Evolutionary conservation across 441 rosid genomes (phyloP), one percentile per base, ranked within the genome.

Genomic region (Pelargonium cotyledonis): DNA sequence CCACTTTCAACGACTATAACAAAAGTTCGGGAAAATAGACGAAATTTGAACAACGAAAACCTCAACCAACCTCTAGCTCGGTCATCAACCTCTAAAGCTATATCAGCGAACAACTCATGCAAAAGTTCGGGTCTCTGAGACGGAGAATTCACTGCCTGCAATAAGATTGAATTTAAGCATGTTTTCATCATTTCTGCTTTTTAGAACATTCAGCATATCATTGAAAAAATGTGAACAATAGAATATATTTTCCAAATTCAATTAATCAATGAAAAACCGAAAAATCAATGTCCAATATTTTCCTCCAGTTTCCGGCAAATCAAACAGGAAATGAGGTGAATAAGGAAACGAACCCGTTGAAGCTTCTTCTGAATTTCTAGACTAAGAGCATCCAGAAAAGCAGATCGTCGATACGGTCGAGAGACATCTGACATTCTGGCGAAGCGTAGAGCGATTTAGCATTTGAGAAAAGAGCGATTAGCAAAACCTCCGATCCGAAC

Each of bases 61-160:
- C 49, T 26, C 10, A 70, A 70, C 78, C 74, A 35, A 95, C 99
- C 97, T 86, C 78, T 89, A 53, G 99, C 97, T 63, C 89, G 89
- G 21, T 92, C 92, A 79, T 95, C 99, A 15, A 95, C 91, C 84
- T 92, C 96, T 63, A 95, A 78, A 77, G 99, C 98, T 72, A 92
- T 82, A 72, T 92, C 99, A 23, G 99, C 96, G 70, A 95, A 92
- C 75, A 95, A 77, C 71, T 88, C 95, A 64, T 89, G 98, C 72
- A 92, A 81, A 77, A 90, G 78, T 78, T 90, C 85, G 65, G 89
- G 91, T 70, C 95, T 86, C 82, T 85, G 97, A 60, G 96, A 77
- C 21, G 95, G 83, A 72, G 97, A 90, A 63, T 85, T 91, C 68
- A 84, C 77, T 67, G 99, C 98, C 99, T 95, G 82, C 0, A 49